Evolutionary conservation across 1,284 basidiomycete species (phyloP).

Genomic region (Dichomitus squalens): DNA sequence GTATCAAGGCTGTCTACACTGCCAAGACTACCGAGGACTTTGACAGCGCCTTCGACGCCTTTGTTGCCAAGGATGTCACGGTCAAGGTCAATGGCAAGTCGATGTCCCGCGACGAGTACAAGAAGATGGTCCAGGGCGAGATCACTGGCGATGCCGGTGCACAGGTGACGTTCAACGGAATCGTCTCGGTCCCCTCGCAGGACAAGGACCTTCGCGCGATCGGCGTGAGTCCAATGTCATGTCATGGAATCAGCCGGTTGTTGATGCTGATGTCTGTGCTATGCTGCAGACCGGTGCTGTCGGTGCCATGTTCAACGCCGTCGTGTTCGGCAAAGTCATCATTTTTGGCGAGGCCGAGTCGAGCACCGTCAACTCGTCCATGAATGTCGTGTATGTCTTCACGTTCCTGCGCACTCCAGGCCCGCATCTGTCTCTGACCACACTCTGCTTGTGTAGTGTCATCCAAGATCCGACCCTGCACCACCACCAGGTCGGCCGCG

Average conservation of each 20-base stretch:
- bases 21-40: slow-evolving; percentile 36
- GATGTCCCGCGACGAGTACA: slow-evolving; percentile 30
- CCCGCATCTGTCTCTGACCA: not conserved
- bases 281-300: slow-evolving; percentile 28
- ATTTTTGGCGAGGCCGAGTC: slow-evolving; percentile 25
- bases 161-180: slow-evolving; percentile 24
- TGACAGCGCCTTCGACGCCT: slow-evolving; percentile 35
- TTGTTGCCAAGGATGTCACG: slow-evolving; percentile 33
- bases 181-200: slow-evolving; percentile 25
- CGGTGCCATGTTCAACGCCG: slow-evolving; percentile 30
- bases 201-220: slow-evolving; percentile 12
- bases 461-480: slow-evolving; percentile 24
- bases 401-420: not conserved
- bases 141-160: slow-evolving; percentile 26
- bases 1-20: slow-evolving; percentile 35
- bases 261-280: not conserved
- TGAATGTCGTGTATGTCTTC: slow-evolving; percentile 31
- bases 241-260: not conserved
- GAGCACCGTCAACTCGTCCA: slow-evolving; percentile 29
- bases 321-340: slow-evolving; percentile 25
- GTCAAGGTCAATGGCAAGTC: slow-evolving; percentile 40
- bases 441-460: slow-evolving; percentile 15
- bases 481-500: slow-evolving; percentile 16
- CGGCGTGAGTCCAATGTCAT: slow-evolving; percentile 15
- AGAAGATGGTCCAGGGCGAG: slow-evolving; percentile 25